Conservation (phyloP, 305 asterid species). For the Fraxinus latifolia region DNA sequence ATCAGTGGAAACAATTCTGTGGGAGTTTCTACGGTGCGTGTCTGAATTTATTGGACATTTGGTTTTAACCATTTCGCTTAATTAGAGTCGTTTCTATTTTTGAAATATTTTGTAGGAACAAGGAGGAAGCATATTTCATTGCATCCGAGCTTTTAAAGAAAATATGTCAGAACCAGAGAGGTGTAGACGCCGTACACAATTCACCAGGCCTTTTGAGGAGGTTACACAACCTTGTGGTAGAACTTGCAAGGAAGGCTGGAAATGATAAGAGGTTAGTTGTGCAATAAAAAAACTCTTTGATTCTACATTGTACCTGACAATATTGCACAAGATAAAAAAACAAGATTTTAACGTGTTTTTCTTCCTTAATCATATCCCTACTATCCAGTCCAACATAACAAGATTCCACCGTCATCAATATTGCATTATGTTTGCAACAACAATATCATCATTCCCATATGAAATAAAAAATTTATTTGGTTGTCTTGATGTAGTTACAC, state of each 20-base stretch:
- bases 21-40: slow-evolving; percentile 65
- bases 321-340: not conserved
- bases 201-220: slow-evolving; percentile 65
- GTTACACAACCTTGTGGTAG: slow-evolving; percentile 66
- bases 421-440: not conserved
- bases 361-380: not conserved
- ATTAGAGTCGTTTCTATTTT: slow-evolving; percentile 2
- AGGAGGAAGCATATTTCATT: slow-evolving; percentile 84
- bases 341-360: not conserved
- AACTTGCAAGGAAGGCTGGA: slow-evolving; percentile 62
- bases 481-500: slow-evolving; percentile 39
- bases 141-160: slow-evolving; percentile 76
- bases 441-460: not conserved
- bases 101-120: slow-evolving; percentile 50
- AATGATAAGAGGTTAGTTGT: slow-evolving; percentile 58
- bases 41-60: not conserved
- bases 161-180: slow-evolving; percentile 47
- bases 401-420: not conserved
- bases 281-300: not conserved
- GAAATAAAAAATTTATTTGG: not conserved
- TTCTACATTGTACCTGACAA: not conserved
- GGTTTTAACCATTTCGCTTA: not conserved
- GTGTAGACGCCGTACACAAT: slow-evolving; percentile 47
- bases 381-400: not conserved
- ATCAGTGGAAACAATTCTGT: slow-evolving; percentile 56